Conservation (phyloP, 345 rosid species). For the Citrus inodora region DNA sequence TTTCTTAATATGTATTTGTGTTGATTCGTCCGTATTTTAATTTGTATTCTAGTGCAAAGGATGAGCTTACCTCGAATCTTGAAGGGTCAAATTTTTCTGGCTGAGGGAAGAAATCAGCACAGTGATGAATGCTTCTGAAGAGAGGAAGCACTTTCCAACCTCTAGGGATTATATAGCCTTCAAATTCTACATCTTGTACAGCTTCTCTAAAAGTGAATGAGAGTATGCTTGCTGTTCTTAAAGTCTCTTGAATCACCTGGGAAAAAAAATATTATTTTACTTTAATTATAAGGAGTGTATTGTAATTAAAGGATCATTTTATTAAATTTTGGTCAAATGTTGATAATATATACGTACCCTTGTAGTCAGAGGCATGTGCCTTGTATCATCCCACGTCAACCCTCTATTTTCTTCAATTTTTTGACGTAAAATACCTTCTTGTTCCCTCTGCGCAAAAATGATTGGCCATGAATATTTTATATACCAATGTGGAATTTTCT, state of each 20-base stretch:
- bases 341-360: conserved; percentile 40
- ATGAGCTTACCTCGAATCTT: conserved; percentile 62
- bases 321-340: background rate
- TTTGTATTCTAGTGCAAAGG: background rate
- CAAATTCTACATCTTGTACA: conserved; percentile 73
- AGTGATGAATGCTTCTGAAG: conserved; percentile 84
- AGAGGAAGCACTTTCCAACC: conserved; percentile 99
- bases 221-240: conserved; percentile 77
- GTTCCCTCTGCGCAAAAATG: conserved; percentile 55
- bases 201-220: conserved; percentile 96
- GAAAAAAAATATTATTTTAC: background rate
- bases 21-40: background rate
- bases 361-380: conserved; percentile 77
- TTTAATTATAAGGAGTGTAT: background rate
- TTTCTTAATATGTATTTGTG: background rate
- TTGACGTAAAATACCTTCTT: conserved; percentile 48
- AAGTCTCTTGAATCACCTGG: conserved; percentile 96
- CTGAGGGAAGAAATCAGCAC: conserved; percentile 60
- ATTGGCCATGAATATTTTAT: background rate
- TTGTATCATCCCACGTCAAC: conserved; percentile 87
- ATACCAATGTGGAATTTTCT: background rate
- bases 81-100: conserved; percentile 87
- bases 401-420: conserved; percentile 45
- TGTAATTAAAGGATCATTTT: background rate
- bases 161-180: conserved; percentile 81